Evolutionary conservation across 768 basidiomycete species (phyloP).

Genomic region (Austroboletus festivus): DNA sequence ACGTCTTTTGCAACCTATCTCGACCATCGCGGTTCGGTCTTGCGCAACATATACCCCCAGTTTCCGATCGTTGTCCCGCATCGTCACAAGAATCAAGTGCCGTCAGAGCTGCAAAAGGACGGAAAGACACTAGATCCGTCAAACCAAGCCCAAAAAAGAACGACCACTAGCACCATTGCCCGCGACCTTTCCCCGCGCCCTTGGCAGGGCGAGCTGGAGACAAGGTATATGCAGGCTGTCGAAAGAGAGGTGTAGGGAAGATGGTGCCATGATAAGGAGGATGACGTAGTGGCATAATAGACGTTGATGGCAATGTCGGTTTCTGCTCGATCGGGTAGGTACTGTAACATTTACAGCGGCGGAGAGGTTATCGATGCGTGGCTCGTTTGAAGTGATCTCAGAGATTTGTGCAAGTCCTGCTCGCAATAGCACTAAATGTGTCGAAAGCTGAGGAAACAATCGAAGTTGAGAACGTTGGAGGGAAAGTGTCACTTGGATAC

Average conservation of each 20-base stretch:
- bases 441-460: background rate
- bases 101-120: background rate
- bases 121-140: background rate
- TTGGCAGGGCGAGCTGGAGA: slow-evolving; percentile 18
- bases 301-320: background rate
- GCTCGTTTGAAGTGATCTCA: background rate
- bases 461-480: background rate
- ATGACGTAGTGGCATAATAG: background rate
- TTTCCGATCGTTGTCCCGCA: too few relatives aligned
- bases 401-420: slow-evolving; percentile 2
- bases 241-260: background rate
- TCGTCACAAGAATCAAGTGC: background rate
- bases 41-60: too few relatives aligned
- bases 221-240: slow-evolving; percentile 7
- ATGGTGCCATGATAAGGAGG: too few relatives aligned
- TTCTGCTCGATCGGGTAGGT: background rate
- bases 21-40: too few relatives aligned
- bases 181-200: slow-evolving; percentile 13
- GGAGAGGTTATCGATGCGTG: background rate
- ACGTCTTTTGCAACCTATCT: too few relatives aligned
- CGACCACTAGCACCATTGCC: slow-evolving; percentile 2
- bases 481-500: background rate
- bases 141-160: background rate
- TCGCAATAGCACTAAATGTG: background rate
- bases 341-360: background rate